Evolutionary conservation across 179 eudicot species (phyloP), one percentile per base, ranked within the genome.

Genomic region (Carnegiea gigantea): DNA sequence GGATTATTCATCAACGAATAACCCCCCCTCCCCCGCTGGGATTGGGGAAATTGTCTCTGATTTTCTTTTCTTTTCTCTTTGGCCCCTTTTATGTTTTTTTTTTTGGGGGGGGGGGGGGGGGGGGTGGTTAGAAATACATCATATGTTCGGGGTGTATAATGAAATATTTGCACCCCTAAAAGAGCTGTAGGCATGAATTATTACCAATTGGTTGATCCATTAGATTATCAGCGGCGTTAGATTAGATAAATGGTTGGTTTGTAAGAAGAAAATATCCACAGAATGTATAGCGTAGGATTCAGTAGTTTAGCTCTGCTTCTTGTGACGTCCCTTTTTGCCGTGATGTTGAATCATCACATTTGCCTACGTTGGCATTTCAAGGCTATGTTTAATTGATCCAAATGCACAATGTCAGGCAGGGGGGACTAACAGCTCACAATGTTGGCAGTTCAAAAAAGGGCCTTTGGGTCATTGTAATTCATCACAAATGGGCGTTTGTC

Each of bases 281-380:
- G 46, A 70, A 36, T 70, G 73, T 70, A 70, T 36, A 70, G 73
- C 46, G 33, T 70, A 70, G 43, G n/a, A 70, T 65, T 26, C 71
- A 65, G 5, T 70, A 36, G 73, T 70, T 33, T 70, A 36, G 46
- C 6, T 28, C 18, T 67, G 72, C 18, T 36, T 13, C 5, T 67
- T 12, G 24, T 67, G 7, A n/a, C 26, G 38, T 12, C 20, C 38
- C 72, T 67, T 6, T 67, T 70, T 36, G 2, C 10, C 17, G 23
- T 5, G 11, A 70, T 33, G 9, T 70, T 0, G 73, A 30, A 70
- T 15, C 33, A 15, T 14, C 38, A 67, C 68, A n/a, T n/a, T 62
- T 62, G 68, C 12, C 72, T 12, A 28, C 38, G 9, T 67, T 26
- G 40, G 40, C 18, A 13, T 24, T 62, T 13, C 0, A 62, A 62